Evolutionary conservation across 169 alveolate species (phyloP), one percentile per base, ranked within the genome.

Genomic region (Eimeria tenella): DNA sequence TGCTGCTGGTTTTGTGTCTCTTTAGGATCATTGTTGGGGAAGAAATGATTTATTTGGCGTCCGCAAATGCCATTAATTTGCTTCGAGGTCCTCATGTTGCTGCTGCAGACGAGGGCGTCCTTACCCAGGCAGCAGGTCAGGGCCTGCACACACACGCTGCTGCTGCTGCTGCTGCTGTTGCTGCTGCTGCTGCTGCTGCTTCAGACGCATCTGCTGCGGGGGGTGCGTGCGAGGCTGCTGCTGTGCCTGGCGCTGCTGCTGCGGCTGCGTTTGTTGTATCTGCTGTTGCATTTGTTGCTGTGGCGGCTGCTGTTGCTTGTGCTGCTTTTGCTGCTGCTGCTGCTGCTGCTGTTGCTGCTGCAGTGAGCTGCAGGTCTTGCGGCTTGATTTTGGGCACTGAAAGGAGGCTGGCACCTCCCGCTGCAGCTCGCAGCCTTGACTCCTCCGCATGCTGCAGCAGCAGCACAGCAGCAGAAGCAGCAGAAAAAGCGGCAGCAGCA

Each of bases 331-430:
- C 42, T 31, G 42, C 42, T 31, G 42, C 42, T 31, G 42, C 42
- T 31, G 42, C 42, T 31, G 42, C 42, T 31, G 42, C 42, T 31
- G 42, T 31, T 31, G 42, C 42, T 53, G 84, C 63, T 42, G 84
- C 84, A 74, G 63, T 74, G n/a, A 74, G 84, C 84, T 74, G 84
- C 84, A 50, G 63, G 60, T 11, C 60, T 23, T 74, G 84, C 84
- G 84, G 84, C 58, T 42, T 50, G 25, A 56, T 74, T 5, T 74
- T 74, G 62, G 84, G 84, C 10, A 74, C 63, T 3, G 84, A 31
- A 50, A 74, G 5, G 31, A 17, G 42, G 84, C 62, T 31, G 84
- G 13, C 63, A 6, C 5, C 60, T 31, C 25, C 21, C 52, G 56
- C 60, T 42, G 19, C 11, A 58, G 11, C 68, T 58, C 68, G 11